Conservation (phyloP, 108 stramenopile species). For the Epipyxis sp. region DNA sequence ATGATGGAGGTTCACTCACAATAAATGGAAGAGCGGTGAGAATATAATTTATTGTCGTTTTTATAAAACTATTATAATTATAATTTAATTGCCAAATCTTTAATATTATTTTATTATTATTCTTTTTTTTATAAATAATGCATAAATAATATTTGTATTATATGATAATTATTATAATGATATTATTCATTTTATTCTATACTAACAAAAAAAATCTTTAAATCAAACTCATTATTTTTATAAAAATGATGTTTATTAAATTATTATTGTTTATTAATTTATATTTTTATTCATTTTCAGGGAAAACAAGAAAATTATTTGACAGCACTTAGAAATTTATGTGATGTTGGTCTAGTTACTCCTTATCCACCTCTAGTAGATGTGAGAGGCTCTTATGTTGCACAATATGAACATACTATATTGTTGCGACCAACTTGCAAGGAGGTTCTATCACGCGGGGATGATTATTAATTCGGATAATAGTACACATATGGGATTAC, state of each 20-base stretch:
- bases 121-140: too few species aligned
- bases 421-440: conserved; percentile 90
- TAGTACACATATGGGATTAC: too few species aligned
- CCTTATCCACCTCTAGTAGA: conserved; percentile 95
- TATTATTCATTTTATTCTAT: too few species aligned
- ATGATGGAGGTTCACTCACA: conserved; percentile 79
- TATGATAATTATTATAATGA: too few species aligned
- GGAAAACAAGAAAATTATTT: conserved; percentile 89
- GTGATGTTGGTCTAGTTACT: conserved; percentile 89
- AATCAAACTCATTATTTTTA: too few species aligned
- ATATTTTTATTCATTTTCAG: too few species aligned
- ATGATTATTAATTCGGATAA: conserved; percentile 94
- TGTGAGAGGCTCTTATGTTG: conserved; percentile 88
- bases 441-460: conserved; percentile 93
- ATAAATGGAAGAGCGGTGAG: conserved; percentile 73
- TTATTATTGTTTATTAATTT: too few species aligned
- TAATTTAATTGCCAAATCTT: not conserved
- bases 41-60: not conserved
- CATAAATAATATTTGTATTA: too few species aligned
- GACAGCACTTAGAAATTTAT: conserved; percentile 93
- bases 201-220: too few species aligned
- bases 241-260: too few species aligned
- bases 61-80: not conserved
- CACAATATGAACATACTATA: conserved; percentile 98
- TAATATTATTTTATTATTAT: too few species aligned